Conservation (phyloP, 768 basidiomycete genomes). For the Mrakia gelida region DNA sequence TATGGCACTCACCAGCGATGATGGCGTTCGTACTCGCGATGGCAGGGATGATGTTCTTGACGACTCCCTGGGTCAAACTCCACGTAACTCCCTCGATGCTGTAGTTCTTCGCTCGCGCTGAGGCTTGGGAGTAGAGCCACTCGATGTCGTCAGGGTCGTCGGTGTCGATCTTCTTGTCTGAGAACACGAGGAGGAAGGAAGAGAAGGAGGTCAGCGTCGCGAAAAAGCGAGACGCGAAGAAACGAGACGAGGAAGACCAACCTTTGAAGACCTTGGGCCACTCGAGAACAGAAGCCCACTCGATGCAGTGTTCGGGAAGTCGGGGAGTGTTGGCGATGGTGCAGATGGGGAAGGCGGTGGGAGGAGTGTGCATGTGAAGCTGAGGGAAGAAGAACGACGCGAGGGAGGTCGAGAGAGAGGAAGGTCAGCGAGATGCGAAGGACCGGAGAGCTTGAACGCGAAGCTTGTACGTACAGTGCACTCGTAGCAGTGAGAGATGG, state of each 20-base stretch:
- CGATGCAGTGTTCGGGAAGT: slow-evolving; percentile 96
- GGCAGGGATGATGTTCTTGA: slow-evolving; percentile 96
- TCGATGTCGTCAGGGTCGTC: slow-evolving; percentile 95
- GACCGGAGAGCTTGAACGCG: not conserved
- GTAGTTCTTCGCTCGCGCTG: slow-evolving; percentile 81
- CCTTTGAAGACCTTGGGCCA: slow-evolving; percentile 94
- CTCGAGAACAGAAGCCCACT: slow-evolving; percentile 97
- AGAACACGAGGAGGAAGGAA: not conserved
- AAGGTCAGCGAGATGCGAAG: not conserved
- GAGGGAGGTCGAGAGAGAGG: not conserved
- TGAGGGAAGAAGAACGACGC: slow-evolving; percentile 22
- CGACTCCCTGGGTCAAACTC: slow-evolving; percentile 95
- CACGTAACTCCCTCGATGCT: slow-evolving; percentile 98
- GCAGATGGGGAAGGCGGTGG: slow-evolving; percentile 93
- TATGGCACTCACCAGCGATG: slow-evolving; percentile 81
- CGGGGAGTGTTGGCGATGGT: slow-evolving; percentile 99
- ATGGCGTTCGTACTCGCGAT: slow-evolving; percentile 99
- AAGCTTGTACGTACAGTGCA: slow-evolving; percentile 57
- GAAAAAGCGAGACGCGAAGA: not conserved
- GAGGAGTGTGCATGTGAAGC: slow-evolving; percentile 95
- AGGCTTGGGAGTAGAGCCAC: slow-evolving; percentile 81
- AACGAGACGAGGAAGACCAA: slow-evolving; percentile 43
- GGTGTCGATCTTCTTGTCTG: slow-evolving; percentile 90
- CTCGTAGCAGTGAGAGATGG: slow-evolving; percentile 93
- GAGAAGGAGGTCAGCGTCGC: not conserved